These are phyloP conservation scores for Diplocarpon mali DNA, from an alignment of 2,329 filamentous ascomycete species.

Conservation along the genomic window DNA sequence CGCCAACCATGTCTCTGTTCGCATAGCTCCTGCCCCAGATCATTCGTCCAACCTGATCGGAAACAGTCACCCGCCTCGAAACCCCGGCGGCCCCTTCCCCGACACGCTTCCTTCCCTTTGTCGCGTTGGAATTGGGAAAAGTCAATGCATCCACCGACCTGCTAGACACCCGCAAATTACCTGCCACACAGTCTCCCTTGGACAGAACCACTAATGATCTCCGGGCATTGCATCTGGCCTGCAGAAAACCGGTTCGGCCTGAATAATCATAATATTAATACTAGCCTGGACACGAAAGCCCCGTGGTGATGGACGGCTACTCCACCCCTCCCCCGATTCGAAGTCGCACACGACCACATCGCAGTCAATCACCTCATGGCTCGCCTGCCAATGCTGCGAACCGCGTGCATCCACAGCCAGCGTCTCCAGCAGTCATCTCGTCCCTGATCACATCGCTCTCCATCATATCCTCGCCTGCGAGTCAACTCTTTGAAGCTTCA, in stretches of 20 bases:
- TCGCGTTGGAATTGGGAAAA: slow-evolving; percentile 16
- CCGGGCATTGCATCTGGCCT: slow-evolving; percentile 5
- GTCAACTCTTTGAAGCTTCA: slow-evolving; percentile 55
- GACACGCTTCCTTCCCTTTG: slow-evolving; percentile 17
- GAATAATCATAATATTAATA: slow-evolving; percentile 7
- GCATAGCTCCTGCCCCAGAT: not conserved
- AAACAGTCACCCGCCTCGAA: slow-evolving; percentile 8
- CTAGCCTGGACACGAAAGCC: too few relatives aligned
- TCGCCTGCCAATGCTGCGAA: slow-evolving; percentile 17
- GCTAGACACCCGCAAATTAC: slow-evolving; percentile 10
- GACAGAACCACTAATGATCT: slow-evolving; percentile 3
- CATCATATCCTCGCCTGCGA: slow-evolving; percentile 56
- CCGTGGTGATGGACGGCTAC: slow-evolving; percentile 17
- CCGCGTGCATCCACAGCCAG: slow-evolving; percentile 25
- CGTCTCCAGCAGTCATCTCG: slow-evolving; percentile 57
- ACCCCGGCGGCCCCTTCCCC: slow-evolving; percentile 1
- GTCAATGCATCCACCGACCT: slow-evolving; percentile 21
- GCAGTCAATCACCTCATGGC: slow-evolving; percentile 23
- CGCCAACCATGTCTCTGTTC: too few relatives aligned
- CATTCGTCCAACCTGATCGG: slow-evolving; percentile 15
- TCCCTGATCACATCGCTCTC: slow-evolving; percentile 59
- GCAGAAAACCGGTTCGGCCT: slow-evolving; percentile 11
- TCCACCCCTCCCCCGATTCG: slow-evolving; percentile 23
- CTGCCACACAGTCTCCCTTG: not conserved
- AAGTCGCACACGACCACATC: slow-evolving; percentile 20